Base-by-base conservation (phyloP, 805 yeast species). In the Candida odintsovae region DNA sequence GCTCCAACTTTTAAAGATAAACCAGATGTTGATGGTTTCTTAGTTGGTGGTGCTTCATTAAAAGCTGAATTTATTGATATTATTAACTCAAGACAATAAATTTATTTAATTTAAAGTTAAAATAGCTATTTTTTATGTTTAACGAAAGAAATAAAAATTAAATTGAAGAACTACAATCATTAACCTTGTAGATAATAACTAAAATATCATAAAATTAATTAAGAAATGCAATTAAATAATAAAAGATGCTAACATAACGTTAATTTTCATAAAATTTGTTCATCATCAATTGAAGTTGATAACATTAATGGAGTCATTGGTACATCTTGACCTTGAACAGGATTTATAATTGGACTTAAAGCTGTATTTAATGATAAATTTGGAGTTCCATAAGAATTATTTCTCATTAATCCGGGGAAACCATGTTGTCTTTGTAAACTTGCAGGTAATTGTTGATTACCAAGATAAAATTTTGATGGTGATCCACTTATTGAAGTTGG, bases 31-130 rank as follows among this genome's bases (percentile, higher is more conserved):
- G 99, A 94, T 67, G 99, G 99, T 45, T 94, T 90, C 92, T 82
- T 94, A 65, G 99, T 94, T 62, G 99, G 99, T 66, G 99, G 99
- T 76, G 99, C 99, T 66, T 88, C 95, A 41, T 82, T 94, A 72
- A 94, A 94, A 81, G 96, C 99, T 57, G 99, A 94, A 77, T 94
- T 94, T 66, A 82, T 88, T 65, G 94, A 89, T 73, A 94, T 94
- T 67, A 78, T 94, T 80, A 92, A 86, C 77, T 86, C 95, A 46
- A 85, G 96, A 84, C 73, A 75, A 67, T 87, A 80, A 33, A 20
- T 4, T 16, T 33, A 9, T 15, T 10, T 15, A 5, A 11, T 15
- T 31, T 5, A n/a, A n/a, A n/a, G n/a, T 3, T 31, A 16, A 15
- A 7, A 15, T 15, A 15, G 20, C 35, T n/a, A 15, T 31, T 28